Percentiles rank a stretch among this genome's conserved stretches.
Evolutionary conservation across 345 rosid species (phyloP).

Genomic region (Streptanthus diversifolius): DNA sequence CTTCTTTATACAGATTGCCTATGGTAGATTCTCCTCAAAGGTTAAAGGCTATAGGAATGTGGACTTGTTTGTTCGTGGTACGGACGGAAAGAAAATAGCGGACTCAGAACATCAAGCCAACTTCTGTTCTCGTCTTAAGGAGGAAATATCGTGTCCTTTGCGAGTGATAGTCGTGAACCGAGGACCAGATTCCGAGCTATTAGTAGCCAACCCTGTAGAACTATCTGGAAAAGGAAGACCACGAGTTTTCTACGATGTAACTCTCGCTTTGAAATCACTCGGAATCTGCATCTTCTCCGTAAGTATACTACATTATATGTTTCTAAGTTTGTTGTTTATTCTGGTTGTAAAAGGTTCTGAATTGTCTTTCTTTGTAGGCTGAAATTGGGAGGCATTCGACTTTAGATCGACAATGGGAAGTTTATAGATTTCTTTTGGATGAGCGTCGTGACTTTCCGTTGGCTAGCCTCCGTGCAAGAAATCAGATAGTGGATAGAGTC

Average conservation of each 20-base stretch:
- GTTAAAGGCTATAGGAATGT: constrained; percentile 44
- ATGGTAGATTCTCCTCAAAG: constrained; percentile 59
- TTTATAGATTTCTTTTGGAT: constrained; percentile 67
- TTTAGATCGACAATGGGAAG: constrained; percentile 65
- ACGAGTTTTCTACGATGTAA: constrained; percentile 67
- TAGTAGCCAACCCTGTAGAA: constrained; percentile 78
- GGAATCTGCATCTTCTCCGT: constrained; percentile 72
- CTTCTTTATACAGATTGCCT: constrained; percentile 45
- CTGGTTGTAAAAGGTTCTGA: background rate
- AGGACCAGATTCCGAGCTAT: constrained; percentile 69
- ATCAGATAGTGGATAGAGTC: constrained; percentile 56
- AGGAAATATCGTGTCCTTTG: constrained; percentile 61
- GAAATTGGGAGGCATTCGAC: constrained; percentile 66
- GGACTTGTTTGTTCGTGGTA: constrained; percentile 60
- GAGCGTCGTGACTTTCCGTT: constrained; percentile 53
- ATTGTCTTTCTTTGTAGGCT: constrained; percentile 38
- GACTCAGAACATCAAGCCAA: constrained; percentile 48
- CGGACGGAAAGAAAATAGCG: constrained; percentile 60
- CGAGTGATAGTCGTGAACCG: constrained; percentile 54
- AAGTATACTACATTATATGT: background rate
- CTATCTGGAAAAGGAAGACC: constrained; percentile 75
- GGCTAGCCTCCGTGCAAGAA: constrained; percentile 45
- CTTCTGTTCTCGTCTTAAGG: constrained; percentile 51
- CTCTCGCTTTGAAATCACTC: constrained; percentile 55
- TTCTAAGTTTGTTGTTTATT: background rate